These are phyloP conservation scores for Sedum album DNA, from an alignment of 164 flowering plant genomes.

Conservation along the genomic window DNA sequence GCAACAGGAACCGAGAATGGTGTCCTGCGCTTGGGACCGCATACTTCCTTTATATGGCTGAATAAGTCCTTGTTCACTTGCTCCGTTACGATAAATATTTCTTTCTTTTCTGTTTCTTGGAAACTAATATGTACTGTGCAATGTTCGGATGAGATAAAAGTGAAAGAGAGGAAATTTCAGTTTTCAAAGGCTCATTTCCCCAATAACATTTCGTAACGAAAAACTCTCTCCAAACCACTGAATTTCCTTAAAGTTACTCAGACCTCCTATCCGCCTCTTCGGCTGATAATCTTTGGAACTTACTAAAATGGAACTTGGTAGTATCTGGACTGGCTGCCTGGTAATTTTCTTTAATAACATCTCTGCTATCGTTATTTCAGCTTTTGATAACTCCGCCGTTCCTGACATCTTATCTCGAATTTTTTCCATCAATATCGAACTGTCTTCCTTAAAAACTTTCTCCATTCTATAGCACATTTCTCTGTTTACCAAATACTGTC, in stretches of 20 bases:
- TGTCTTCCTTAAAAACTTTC: conserved; percentile 56
- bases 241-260: conserved; percentile 63
- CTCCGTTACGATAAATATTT: conserved; percentile 65
- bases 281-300: conserved; percentile 60
- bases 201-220: conserved; percentile 48
- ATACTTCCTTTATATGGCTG: conserved; percentile 44
- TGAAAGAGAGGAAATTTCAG: conserved; percentile 43
- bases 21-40: conserved; percentile 38
- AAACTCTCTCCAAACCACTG: conserved; percentile 81
- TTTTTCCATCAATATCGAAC: conserved; percentile 43
- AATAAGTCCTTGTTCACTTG: conserved; percentile 55
- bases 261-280: conserved; percentile 54
- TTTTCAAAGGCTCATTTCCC: conserved; percentile 33
- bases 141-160: conserved; percentile 64
- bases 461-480: conserved; percentile 43
- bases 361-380: conserved; percentile 37
- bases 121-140: conserved; percentile 45
- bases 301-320: conserved; percentile 44
- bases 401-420: conserved; percentile 39
- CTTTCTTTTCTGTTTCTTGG: conserved; percentile 67
- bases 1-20: conserved; percentile 61
- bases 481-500: conserved; percentile 55
- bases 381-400: conserved; percentile 19
- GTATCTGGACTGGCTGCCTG: conserved; percentile 33
- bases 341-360: conserved; percentile 37